These are phyloP conservation scores for Crithidia mellificae DNA, from an alignment of 208 protist species.

Conservation along the genomic window DNA sequence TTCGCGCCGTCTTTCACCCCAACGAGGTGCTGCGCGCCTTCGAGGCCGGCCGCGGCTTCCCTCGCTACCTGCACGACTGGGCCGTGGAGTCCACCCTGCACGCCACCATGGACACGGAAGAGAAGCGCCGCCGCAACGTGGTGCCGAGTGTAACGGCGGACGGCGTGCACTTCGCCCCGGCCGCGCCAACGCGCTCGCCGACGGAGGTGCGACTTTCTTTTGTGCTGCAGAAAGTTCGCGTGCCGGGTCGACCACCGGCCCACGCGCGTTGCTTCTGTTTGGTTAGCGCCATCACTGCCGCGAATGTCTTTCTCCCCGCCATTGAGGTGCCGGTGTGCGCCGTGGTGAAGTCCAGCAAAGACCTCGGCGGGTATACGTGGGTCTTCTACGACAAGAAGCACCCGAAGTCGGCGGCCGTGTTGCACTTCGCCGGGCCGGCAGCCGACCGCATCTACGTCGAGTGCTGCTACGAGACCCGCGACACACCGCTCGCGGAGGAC, in stretches of 20 bases:
- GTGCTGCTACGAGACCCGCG: constrained; percentile 69
- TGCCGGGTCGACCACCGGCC: constrained; percentile 33
- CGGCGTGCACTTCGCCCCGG: constrained; percentile 19
- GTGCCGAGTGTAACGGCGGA: constrained; percentile 42
- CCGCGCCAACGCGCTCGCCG: constrained; percentile 11
- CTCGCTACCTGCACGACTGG: constrained; percentile 34
- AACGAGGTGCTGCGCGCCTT: constrained; percentile 35
- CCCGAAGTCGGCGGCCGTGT: constrained; percentile 21
- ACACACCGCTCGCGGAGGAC: neutral
- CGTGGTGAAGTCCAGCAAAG: constrained; percentile 39
- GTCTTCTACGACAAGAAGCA: constrained; percentile 44
- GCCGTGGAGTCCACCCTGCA: constrained; percentile 54
- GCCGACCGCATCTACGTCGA: constrained; percentile 72
- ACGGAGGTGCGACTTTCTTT: constrained; percentile 29
- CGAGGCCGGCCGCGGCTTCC: constrained; percentile 25
- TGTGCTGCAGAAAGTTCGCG: constrained; percentile 56
- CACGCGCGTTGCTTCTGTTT: constrained; percentile 69
- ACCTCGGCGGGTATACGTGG: constrained; percentile 59
- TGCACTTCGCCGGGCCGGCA: constrained; percentile 43
- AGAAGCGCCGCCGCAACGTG: constrained; percentile 64
- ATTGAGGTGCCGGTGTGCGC: constrained; percentile 47
- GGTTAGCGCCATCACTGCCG: constrained; percentile 53
- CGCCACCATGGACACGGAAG: constrained; percentile 50
- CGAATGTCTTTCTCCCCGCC: constrained; percentile 62
- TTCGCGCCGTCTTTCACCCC: constrained; percentile 38